Evolutionary conservation across 2,329 filamentous ascomycete genomes (phyloP), one percentile per base, ranked within the genome.

Genomic region (Monosporascus sp.): DNA sequence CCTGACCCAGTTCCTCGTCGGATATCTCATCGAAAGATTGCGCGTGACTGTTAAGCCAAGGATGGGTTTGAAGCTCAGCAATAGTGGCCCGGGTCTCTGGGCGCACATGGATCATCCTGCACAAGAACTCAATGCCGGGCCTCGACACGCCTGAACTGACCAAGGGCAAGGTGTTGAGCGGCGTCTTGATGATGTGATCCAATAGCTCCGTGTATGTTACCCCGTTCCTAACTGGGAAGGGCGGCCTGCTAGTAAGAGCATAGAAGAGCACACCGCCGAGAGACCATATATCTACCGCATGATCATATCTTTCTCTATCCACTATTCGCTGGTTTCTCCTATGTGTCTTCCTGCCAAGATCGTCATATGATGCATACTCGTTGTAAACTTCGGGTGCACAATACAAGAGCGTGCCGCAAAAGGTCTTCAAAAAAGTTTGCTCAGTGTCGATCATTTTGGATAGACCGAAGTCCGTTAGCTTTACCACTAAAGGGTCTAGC

Each of bases 361-460:
- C 85, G 62, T 95, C 88, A 48, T 85, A 86, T 57, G 85, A 80
- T 24, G 72, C 69, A 61, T 81, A 87, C 54, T 86, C 84, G 7
- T 88, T 90, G 65, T 97, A 99, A 2, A 99, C 93, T 65, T 99
- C 94, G 0, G 94, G 94, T 0, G 94, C 94, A 68, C 94, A 97
- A 71, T 97, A 99, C 3, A 99, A 76, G 27, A 99, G 75, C 0
- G 94, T 99, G 34, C 95, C 94, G 66, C 94, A 99, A 65, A 99
- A 99, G 0, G 94, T 99, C 67, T 92, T 90, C 38, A 97, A 75
- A 64, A 97, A 97, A 0, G 93, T 97, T 63, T 96, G 88, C 56
- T 91, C 85, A 59, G 90, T 90, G 56, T 91, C 88, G 46, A 96
- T 86, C 69, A 95, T 92, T 68, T 99, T 99, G 2, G 94, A 97